A percentile compares a stretch with the other conserved stretches of the same genome.
Evolutionary conservation across 129 eudicot genomes (phyloP).

Genomic region (Arctium minus): DNA sequence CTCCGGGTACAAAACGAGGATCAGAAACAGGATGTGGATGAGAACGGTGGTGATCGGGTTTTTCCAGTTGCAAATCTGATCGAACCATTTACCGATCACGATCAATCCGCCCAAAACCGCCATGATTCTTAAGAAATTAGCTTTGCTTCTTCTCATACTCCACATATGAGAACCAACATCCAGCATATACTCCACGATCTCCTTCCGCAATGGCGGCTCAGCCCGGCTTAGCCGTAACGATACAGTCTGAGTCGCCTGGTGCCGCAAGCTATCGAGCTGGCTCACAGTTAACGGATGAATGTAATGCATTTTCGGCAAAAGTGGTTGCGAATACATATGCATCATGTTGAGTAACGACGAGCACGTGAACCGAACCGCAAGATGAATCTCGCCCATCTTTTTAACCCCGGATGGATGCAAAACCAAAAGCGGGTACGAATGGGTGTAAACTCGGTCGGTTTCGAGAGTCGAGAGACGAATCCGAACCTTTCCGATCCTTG

Average conservation of each 20-base stretch:
- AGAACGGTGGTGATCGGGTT: conserved; percentile 48
- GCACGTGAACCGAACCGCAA: conserved; percentile 47
- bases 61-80: conserved; percentile 43
- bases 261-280: conserved; percentile 36
- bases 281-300: conserved; percentile 28
- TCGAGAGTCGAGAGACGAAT: conserved; percentile 51
- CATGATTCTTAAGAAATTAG: conserved; percentile 46
- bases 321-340: conserved; percentile 37
- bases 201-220: conserved; percentile 54
- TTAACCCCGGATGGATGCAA: conserved; percentile 51
- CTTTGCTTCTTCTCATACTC: conserved; percentile 58
- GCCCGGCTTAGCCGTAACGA: conserved; percentile 32
- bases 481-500: conserved; percentile 49
- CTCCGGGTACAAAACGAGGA: conserved; percentile 38
- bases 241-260: conserved; percentile 41
- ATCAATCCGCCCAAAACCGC: conserved; percentile 33
- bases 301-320: conserved; percentile 60
- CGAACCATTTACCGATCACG: conserved; percentile 41
- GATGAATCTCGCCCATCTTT: conserved; percentile 52
- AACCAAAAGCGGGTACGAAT: conserved; percentile 51
- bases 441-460: conserved; percentile 46
- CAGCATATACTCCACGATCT: conserved; percentile 55
- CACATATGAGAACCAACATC: conserved; percentile 59
- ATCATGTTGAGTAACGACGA: conserved; percentile 41
- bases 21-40: conserved; percentile 35